phyloP scores from a whole-genome alignment of 768 basidiomycete species.

The Tulasnella calospora region DNA sequence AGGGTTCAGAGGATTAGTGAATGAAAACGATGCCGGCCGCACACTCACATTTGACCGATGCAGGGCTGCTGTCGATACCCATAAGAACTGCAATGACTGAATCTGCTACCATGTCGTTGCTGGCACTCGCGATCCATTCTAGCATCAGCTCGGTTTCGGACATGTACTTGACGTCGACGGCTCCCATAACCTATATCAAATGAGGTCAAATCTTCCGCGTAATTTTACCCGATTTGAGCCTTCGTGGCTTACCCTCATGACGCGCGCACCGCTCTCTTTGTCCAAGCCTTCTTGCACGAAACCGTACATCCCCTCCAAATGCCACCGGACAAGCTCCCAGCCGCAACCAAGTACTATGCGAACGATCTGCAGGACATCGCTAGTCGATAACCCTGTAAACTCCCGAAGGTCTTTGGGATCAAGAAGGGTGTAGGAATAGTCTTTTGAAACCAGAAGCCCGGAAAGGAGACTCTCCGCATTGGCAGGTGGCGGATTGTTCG shows the following conservation, averaged over 20 bases:
- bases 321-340: conserved; percentile 92
- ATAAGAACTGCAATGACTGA: conserved; percentile 86
- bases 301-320: conserved; percentile 94
- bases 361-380: conserved; percentile 82
- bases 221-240: not conserved
- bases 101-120: conserved; percentile 98
- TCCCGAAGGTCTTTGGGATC: conserved; percentile 90
- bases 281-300: conserved; percentile 70
- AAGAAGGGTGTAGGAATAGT: conserved; percentile 95
- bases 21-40: not conserved
- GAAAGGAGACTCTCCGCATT: conserved; percentile 60
- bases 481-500: conserved; percentile 67
- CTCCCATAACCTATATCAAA: conserved; percentile 85
- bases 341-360: conserved; percentile 77
- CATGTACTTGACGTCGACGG: conserved; percentile 76
- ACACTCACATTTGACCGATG: conserved; percentile 85
- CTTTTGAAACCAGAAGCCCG: conserved; percentile 89
- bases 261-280: conserved; percentile 53
- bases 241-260: conserved; percentile 54
- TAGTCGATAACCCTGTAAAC: conserved; percentile 92
- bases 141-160: conserved; percentile 75
- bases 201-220: not conserved
- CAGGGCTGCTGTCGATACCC: conserved; percentile 90
- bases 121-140: conserved; percentile 94
- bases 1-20: conserved; percentile 26